Evolutionary conservation across 2,329 filamentous ascomycete species (phyloP).

Genomic region (Clonostachys rhizophaga): DNA sequence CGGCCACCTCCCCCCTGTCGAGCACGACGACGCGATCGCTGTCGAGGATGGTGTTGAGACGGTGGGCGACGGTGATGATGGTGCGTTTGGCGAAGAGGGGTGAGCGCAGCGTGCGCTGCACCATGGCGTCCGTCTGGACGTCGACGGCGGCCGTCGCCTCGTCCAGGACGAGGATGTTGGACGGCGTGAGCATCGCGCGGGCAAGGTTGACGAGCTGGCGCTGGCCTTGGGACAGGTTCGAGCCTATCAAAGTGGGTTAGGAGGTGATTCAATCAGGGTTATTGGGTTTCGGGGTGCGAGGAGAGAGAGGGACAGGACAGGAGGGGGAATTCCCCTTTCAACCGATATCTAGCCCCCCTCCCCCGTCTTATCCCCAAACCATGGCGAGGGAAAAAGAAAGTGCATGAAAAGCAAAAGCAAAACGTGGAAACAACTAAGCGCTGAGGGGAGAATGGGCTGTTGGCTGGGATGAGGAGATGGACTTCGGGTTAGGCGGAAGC

Average conservation of each 20-base stretch:
- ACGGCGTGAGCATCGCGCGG: constrained; percentile 87
- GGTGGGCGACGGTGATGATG: constrained; percentile 97
- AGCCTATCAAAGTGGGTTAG: constrained; percentile 48
- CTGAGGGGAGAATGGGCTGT: no score
- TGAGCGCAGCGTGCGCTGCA: constrained; percentile 59
- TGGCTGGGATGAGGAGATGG: neutral
- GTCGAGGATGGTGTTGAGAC: constrained; percentile 94
- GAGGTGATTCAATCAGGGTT: no score
- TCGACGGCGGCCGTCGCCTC: constrained; percentile 84
- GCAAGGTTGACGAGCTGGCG: constrained; percentile 91
- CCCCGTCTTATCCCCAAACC: no score
- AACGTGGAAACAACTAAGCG: no score
- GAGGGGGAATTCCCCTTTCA: no score
- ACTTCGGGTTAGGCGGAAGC: neutral
- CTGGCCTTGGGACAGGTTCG: constrained; percentile 92
- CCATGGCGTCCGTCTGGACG: constrained; percentile 62
- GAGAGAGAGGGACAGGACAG: no score
- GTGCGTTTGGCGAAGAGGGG: constrained; percentile 81
- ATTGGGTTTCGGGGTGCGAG: no score
- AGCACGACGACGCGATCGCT: constrained; percentile 89
- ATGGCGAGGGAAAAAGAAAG: no score
- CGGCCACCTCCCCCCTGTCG: constrained; percentile 82
- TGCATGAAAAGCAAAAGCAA: no score
- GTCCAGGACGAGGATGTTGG: constrained; percentile 94
- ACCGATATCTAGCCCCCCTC: no score